phyloP scores from a whole-genome alignment of 2,329 filamentous ascomycete genomes.

The Bipolaris cookei region DNA sequence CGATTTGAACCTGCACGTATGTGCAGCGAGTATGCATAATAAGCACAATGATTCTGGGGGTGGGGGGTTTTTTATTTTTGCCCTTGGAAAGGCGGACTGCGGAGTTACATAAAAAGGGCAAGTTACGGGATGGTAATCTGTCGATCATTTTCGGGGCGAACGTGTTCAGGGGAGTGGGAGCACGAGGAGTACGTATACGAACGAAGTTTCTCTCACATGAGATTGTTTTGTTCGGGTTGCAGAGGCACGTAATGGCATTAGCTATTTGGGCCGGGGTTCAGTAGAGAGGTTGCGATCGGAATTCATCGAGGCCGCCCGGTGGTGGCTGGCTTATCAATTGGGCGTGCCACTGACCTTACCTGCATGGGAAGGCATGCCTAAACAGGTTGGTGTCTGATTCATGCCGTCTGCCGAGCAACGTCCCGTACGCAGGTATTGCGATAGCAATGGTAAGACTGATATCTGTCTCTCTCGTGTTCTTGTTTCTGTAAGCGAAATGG shows the following conservation, averaged over 20 bases:
- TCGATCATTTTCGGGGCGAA: too few species aligned
- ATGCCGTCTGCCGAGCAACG: constrained; percentile 6
- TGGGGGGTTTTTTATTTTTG: too few species aligned
- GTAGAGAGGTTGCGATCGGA: constrained; percentile 5
- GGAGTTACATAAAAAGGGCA: too few species aligned
- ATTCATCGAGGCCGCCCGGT: background rate
- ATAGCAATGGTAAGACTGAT: background rate
- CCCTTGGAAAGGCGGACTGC: too few species aligned
- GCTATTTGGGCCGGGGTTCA: background rate
- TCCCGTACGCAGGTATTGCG: background rate
- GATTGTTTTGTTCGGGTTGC: background rate
- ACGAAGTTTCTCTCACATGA: background rate
- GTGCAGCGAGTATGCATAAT: too few species aligned
- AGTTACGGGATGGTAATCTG: too few species aligned
- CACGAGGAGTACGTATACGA: too few species aligned
- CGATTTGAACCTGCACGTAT: too few species aligned
- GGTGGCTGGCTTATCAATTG: constrained; percentile 22
- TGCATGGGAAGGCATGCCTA: constrained; percentile 19
- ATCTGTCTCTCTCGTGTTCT: background rate
- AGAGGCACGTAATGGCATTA: background rate
- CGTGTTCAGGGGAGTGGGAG: too few species aligned
- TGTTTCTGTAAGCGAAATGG: constrained; percentile 3
- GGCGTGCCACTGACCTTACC: constrained; percentile 16
- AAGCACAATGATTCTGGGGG: too few species aligned
- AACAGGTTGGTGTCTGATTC: constrained; percentile 2